These are phyloP conservation scores for Massarina eburnea DNA, from an alignment of 2,329 filamentous ascomycete species.

Conservation along the genomic window DNA sequence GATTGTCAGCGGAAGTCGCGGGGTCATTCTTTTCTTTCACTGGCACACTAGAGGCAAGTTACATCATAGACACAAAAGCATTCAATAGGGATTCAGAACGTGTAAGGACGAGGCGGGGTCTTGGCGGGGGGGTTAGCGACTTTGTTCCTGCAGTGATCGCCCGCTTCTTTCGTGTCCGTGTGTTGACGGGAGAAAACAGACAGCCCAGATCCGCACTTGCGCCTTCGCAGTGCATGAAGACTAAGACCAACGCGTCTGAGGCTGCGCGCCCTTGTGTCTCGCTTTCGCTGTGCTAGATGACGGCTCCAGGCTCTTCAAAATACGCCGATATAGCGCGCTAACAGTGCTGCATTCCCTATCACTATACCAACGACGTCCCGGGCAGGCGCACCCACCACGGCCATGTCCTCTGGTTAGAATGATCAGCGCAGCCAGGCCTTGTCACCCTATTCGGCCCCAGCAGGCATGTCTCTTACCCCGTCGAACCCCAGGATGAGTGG, in stretches of 20 bases:
- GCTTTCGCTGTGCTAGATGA: not conserved
- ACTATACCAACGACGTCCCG: not conserved
- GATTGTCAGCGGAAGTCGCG: no score
- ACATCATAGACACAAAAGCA: no score
- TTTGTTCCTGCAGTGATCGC: not conserved
- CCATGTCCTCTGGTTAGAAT: constrained; percentile 20
- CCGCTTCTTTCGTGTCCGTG: not conserved
- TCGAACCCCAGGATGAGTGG: constrained; percentile 46
- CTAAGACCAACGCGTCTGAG: not conserved
- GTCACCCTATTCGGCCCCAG: constrained; percentile 14
- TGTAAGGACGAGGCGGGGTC: no score
- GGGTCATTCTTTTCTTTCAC: no score
- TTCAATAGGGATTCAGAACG: no score
- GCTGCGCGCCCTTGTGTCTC: constrained; percentile 2
- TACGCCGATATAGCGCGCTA: not conserved
- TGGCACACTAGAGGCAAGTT: no score
- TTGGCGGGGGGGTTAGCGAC: no score
- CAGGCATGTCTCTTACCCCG: constrained; percentile 43
- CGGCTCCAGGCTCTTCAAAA: not conserved
- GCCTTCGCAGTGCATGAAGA: constrained; percentile 3
- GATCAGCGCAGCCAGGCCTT: constrained; percentile 8
- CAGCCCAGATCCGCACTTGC: not conserved
- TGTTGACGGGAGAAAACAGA: not conserved
- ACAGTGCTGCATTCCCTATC: not conserved
- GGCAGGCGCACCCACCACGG: constrained; percentile 5